Evolutionary conservation across 2,329 filamentous ascomycete species (phyloP).

Genomic region (Neurospora sp.): DNA sequence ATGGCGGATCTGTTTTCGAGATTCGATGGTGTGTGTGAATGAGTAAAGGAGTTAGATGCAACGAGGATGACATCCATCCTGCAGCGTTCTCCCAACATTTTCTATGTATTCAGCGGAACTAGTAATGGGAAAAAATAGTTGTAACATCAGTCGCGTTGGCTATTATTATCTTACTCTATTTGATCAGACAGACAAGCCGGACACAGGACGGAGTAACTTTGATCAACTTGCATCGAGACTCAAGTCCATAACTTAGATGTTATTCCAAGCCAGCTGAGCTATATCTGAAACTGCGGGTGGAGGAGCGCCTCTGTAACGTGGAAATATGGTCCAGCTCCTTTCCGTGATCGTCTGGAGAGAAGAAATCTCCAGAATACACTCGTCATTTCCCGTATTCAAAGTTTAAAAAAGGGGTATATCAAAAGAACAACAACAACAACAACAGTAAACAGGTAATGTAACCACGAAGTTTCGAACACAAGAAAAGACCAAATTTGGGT

Average conservation of each 20-base stretch:
- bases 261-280: neutral
- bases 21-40: neutral
- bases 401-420: no score
- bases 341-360: neutral
- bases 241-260: neutral
- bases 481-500: neutral
- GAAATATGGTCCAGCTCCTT: neutral
- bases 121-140: neutral
- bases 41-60: neutral
- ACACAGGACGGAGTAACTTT: neutral
- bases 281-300: neutral
- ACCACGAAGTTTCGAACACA: neutral
- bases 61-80: neutral
- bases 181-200: neutral
- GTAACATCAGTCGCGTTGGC: neutral
- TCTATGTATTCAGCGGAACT: neutral
- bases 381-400: neutral
- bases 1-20: neutral
- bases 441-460: neutral
- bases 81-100: neutral
- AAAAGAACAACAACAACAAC: neutral
- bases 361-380: neutral
- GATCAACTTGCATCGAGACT: neutral
- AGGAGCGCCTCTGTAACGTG: neutral
- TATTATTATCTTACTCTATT: neutral